phyloP scores from a whole-genome alignment of 2,329 filamentous ascomycete genomes.

The Kalaharituber pfeilii region DNA sequence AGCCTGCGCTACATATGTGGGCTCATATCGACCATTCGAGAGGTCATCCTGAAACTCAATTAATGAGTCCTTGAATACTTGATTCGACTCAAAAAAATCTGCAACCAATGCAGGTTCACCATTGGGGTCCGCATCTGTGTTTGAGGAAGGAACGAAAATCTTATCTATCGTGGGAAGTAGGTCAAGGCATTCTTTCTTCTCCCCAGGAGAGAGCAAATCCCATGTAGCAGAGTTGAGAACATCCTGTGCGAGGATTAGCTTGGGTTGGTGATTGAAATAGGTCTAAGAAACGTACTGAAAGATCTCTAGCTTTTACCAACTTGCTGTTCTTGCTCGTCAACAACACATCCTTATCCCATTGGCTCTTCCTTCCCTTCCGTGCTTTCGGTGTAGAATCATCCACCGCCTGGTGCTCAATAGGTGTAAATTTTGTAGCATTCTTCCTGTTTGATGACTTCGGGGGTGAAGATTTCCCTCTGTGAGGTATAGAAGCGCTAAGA shows the following conservation, averaged over 20 bases:
- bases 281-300: not conserved
- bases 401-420: not conserved
- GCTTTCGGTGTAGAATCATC: not conserved
- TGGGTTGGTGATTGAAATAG: not conserved
- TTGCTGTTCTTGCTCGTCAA: not conserved
- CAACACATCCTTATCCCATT: not conserved
- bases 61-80: slow-evolving; percentile 7
- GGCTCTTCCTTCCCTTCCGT: not conserved
- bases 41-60: slow-evolving; percentile 11
- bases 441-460: not conserved
- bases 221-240: not conserved
- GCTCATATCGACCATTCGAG: slow-evolving; percentile 10
- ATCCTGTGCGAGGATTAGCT: not conserved
- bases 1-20: slow-evolving; percentile 3
- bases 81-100: slow-evolving; percentile 9
- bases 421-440: too few species aligned
- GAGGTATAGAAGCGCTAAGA: not conserved
- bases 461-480: not conserved
- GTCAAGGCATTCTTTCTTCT: not conserved
- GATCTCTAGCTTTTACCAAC: not conserved
- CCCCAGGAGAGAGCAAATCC: not conserved
- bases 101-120: not conserved
- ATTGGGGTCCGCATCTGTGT: not conserved
- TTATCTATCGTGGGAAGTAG: not conserved
- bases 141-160: not conserved